Evolutionary conservation across 1,139 yeast species (phyloP), one percentile per base, ranked within the genome.

Genomic region (Candida sp.): DNA sequence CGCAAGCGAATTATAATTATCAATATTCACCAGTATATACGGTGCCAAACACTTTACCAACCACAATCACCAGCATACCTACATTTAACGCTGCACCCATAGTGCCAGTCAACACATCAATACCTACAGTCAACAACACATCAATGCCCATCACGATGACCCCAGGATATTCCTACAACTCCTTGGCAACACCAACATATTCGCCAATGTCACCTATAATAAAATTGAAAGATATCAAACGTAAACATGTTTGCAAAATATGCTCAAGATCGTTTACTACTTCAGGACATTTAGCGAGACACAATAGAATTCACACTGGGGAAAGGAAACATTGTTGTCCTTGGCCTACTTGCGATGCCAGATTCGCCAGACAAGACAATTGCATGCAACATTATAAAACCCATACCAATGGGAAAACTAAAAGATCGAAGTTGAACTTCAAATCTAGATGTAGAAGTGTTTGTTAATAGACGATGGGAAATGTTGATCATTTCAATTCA

Each of bases 351-450:
- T 90, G 97, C 64, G 81, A 74, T 9, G 93, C 95, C 22, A 68
- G 90, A 42, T 90, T 90, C 61, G 90, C 96, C 38, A 77, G 97
- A 56, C 96, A 89, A 61, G 97, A 90, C 63, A 90, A 90, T 62
- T 89, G 97, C 64, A 87, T 87, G 84, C 97, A 90, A 61, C 97
- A 90, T 59, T 87, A 79, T 63, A 81, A 88, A 58, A 88, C 96
- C 5, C 97, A 89, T 60, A 66, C 78, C 21, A 77, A 74, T 50
- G 70, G 70, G 11, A 71, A 69, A 49, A 66, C 61, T 45, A 68
- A 67, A 52, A 60, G 67, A 46, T 49, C 49, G 36, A 57, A 49
- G 45, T 37, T 12, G 12, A 37, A n/a, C n/a, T 9, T 19, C 19
- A 37, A 37, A 27, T 15, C 34, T 32, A 37, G 42, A 15, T 34